Evolutionary conservation across 140 eudicot genomes (phyloP).

Genomic region (Anethum foeniculum): DNA sequence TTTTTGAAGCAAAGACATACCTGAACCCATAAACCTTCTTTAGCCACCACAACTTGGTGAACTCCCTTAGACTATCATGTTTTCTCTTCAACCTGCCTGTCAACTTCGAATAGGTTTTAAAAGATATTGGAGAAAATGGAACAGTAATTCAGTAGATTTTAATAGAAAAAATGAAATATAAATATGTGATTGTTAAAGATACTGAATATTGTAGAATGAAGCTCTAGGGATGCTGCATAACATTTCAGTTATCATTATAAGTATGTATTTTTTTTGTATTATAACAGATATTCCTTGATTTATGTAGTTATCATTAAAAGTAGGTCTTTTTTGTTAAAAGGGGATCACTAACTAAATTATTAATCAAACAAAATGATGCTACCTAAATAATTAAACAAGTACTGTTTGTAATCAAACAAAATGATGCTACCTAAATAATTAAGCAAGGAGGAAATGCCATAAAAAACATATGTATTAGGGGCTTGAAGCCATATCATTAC

Average conservation of each 20-base stretch:
- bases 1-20: slow-evolving; percentile 21
- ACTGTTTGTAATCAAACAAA: not conserved
- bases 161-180: slow-evolving; percentile 1
- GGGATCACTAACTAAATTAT: not conserved
- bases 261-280: not conserved
- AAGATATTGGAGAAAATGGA: not conserved
- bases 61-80: slow-evolving; percentile 95
- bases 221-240: not conserved
- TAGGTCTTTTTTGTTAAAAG: not conserved
- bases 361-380: not conserved
- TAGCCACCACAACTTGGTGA: slow-evolving; percentile 99
- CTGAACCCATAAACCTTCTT: slow-evolving; percentile 87
- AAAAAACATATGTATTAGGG: not conserved
- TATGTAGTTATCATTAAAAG: too few species aligned
- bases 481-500: not conserved
- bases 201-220: not conserved
- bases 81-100: slow-evolving; percentile 99
- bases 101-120: slow-evolving; percentile 33
- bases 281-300: not conserved
- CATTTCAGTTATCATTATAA: not conserved
- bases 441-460: too few species aligned
- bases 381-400: not conserved
- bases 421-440: too few species aligned
- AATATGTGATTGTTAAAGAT: slow-evolving; percentile 4
- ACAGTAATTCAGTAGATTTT: not conserved